Base-by-base conservation (phyloP, 2,329 filamentous ascomycete species). In the Microcyclospora pomicola region DNA sequence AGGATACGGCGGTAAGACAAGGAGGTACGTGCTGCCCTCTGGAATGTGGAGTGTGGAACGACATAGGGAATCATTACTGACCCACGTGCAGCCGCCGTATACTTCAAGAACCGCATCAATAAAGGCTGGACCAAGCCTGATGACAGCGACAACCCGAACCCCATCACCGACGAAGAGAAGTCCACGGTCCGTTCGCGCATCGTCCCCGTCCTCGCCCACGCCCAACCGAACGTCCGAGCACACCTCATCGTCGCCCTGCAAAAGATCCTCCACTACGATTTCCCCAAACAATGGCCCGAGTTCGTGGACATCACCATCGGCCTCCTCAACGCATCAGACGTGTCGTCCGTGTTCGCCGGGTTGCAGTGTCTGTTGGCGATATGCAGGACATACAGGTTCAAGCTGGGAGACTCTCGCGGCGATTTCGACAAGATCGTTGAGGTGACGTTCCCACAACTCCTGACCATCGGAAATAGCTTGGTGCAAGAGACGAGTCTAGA, bases 351-450 rank as follows among this genome's bases (percentile, higher is more conserved):
- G 37, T 86, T 94, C 50, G 87, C 91, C 7, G 91, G 91, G 32
- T 69, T 96, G 49, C 88, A 96, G 64, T 96, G 91, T 58, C 69
- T 98, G 49, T 70, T 96, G 47, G 86, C 88, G 37, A 87, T 96
- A 54, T 96, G 88, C 71, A 81, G 87, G 42, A 86, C 92, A 40
- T 98, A 95, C 65, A 72, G 91, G 45, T 96, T 94, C 69, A 95
- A 94, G 68, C 74, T 77, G 34, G 83, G 84, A 34, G 83, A 83
- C 56, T 79, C 78, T 55, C 72, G 87, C 55, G 72, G 73, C 35
- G 86, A 96, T 57, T 92, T 98, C 54, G 87, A 95, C 61, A 86
- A 84, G 63, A 94, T 98, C 51, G 82, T 96, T 44, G 82, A 86
- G 59, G 75, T 80, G 42, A 85, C 84, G 42, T 98, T 98, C 64